These are phyloP conservation scores for Trichoderma gamsii DNA, from an alignment of 495 filamentous ascomycete species.

Conservation along the genomic window DNA sequence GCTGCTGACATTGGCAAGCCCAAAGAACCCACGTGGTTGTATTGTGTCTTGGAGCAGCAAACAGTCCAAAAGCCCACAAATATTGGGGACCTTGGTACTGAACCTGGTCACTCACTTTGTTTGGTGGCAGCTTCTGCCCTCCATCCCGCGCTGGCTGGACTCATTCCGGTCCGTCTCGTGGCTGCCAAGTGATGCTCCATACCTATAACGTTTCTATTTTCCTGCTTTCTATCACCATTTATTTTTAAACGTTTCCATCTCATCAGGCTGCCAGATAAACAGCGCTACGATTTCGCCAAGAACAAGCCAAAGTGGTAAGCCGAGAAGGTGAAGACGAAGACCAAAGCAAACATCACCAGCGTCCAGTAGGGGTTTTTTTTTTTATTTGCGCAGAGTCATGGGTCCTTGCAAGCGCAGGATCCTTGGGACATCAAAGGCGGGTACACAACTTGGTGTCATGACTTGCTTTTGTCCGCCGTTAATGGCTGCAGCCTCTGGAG, in stretches of 20 bases:
- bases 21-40: slow-evolving; percentile 10
- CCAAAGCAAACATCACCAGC: background rate
- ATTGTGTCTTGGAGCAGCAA: background rate
- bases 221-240: background rate
- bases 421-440: background rate
- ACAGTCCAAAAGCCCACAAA: background rate
- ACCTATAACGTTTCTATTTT: background rate
- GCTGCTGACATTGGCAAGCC: slow-evolving; percentile 8
- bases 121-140: background rate
- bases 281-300: too few species aligned
- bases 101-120: background rate
- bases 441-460: background rate
- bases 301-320: background rate
- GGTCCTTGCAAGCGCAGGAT: background rate
- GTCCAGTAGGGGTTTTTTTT: too few species aligned
- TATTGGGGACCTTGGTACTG: background rate
- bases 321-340: background rate
- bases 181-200: background rate
- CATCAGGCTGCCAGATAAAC: too few species aligned
- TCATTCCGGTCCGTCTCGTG: background rate
- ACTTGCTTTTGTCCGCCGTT: background rate
- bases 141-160: background rate
- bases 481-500: background rate
- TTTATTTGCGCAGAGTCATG: slow-evolving; percentile 5
- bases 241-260: too few species aligned